Base-by-base conservation (phyloP, 495 filamentous ascomycete genomes). In the Pseudevernia furfuracea region DNA sequence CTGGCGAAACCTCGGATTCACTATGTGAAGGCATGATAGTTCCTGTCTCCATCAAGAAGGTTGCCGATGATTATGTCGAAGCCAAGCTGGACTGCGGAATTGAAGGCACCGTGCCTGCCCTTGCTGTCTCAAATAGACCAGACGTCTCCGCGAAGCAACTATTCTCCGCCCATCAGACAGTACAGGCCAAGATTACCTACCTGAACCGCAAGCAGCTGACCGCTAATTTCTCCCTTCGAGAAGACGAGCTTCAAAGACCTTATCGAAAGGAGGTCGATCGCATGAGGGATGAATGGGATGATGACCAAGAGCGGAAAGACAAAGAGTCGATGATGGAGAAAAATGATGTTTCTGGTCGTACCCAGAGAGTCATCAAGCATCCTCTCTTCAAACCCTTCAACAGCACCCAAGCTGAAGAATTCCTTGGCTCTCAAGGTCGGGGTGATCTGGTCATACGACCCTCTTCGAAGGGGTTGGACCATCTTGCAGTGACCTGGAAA, bases 401-500 rank as follows among this genome's bases (percentile, higher is more conserved):
- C 75, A 83, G 90, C 32, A 85, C 86, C 2, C 94, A 98, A 76
- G 95, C 94, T 12, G 91, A 96, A 73, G 91, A 98, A 74, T 97
- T 88, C 74, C 78, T 98, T 11, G 90, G 90, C 28, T 88, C 89
- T 10, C 89, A 91, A 73, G 82, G 84, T 62, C 81, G 86, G 5
- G 94, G 94, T 30, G 95, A 97, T 69, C 89, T 94, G 58, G 89
- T 98, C 41, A 96, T 98, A 69, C 88, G 94, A 15, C 94, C 94
- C 17, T 96, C 90, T 3, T 96, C 91, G 30, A 94, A 92, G 67
- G 94, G 94, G 17, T 86, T 87, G 43, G 95, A 98, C 74, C 94
- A 98, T 75, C 83, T 98, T 58, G 91, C 93, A 5, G 83, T 98
- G 48, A 98, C 94, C 1, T 98, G 94, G 94, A 98, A 97, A 76